Percentiles rank a stretch among this genome's conserved stretches.
Conservation (phyloP, 1,284 basidiomycete species). For the Moniliella sp. region DNA sequence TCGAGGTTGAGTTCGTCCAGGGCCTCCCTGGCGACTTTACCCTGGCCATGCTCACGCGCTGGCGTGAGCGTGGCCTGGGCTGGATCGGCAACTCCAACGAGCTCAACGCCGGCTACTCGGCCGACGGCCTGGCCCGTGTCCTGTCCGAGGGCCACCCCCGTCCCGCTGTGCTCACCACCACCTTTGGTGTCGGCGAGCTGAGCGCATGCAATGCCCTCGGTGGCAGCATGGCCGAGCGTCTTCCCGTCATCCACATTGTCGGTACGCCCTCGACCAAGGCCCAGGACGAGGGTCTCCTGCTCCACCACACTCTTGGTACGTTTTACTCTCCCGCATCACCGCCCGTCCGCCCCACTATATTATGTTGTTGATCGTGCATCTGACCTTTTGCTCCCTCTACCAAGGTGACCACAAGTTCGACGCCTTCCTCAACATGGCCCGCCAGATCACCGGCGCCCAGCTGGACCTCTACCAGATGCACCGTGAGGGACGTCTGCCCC, state of each 20-base stretch:
- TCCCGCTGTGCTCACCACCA: conserved; percentile 35
- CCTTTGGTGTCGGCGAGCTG: conserved; percentile 67
- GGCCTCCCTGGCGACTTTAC: conserved; percentile 85
- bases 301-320: conserved; percentile 36
- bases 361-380: too few species aligned
- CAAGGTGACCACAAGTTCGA: conserved; percentile 39
- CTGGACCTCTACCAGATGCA: too few species aligned
- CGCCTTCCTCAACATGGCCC: conserved; percentile 55
- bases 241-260: conserved; percentile 74
- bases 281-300: conserved; percentile 39
- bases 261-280: conserved; percentile 59
- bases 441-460: conserved; percentile 50
- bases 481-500: too few species aligned
- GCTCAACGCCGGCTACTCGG: conserved; percentile 38
- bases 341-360: too few species aligned
- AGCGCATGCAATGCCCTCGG: conserved; percentile 35
- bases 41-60: conserved; percentile 47
- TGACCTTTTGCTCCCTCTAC: too few species aligned
- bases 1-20: conserved; percentile 45
- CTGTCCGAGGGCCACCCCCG: too few species aligned
- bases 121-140: conserved; percentile 4
- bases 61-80: too few species aligned
- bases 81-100: conserved; percentile 57
- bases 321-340: too few species aligned
- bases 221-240: conserved; percentile 50